These are phyloP conservation scores for Ephemerocybe angulata DNA, from an alignment of 768 basidiomycete genomes.

Conservation along the genomic window DNA sequence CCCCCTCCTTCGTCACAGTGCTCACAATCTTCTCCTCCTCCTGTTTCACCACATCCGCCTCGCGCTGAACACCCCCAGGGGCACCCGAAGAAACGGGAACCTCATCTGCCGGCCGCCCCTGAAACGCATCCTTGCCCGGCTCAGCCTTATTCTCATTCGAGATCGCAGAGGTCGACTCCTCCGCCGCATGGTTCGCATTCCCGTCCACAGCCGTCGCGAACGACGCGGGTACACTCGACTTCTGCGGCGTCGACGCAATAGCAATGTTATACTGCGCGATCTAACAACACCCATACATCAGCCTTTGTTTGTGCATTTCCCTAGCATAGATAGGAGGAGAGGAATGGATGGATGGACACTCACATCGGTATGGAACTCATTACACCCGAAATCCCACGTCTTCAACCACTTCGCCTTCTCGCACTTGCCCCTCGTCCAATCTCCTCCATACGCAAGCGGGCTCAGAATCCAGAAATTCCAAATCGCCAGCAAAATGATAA, in stretches of 20 bases:
- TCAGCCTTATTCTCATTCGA: constrained; percentile 49
- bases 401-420: constrained; percentile 77
- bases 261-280: constrained; percentile 51
- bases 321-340: not conserved
- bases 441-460: constrained; percentile 77
- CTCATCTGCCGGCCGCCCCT: constrained; percentile 36
- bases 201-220: constrained; percentile 53
- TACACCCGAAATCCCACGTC: constrained; percentile 94
- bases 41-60: too few species aligned
- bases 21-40: too few species aligned
- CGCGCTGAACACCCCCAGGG: too few species aligned
- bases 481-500: constrained; percentile 67
- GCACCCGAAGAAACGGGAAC: not conserved
- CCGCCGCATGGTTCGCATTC: constrained; percentile 22
- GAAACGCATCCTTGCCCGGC: constrained; percentile 76
- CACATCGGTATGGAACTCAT: constrained; percentile 68
- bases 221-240: constrained; percentile 30
- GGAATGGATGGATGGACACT: constrained; percentile 21
- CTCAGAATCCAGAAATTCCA: constrained; percentile 79
- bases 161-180: constrained; percentile 10
- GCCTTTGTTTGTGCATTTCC: not conserved
- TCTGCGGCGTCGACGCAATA: constrained; percentile 35
- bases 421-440: constrained; percentile 85
- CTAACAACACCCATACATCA: constrained; percentile 31
- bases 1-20: too few species aligned